Conservation (phyloP, 2,329 filamentous ascomycete genomes). For the Ophiostoma piceae region DNA sequence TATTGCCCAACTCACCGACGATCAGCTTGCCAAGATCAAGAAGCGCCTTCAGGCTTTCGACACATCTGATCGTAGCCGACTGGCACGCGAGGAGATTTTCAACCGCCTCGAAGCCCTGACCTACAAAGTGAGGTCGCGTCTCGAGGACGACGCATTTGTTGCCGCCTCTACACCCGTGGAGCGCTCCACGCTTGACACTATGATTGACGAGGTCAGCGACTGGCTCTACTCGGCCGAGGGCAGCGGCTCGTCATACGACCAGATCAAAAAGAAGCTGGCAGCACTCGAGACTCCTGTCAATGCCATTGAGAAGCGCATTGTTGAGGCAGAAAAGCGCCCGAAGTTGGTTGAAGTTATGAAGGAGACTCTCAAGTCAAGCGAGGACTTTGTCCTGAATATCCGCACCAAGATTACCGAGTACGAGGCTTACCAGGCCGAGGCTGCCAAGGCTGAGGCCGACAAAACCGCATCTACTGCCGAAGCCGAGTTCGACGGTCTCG, state of each 20-base stretch:
- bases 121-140: conserved; percentile 77
- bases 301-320: conserved; percentile 69
- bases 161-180: conserved; percentile 64
- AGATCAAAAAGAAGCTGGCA: conserved; percentile 70
- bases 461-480: neutral
- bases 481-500: conserved; percentile 64
- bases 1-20: conserved; percentile 45
- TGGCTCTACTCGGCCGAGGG: conserved; percentile 84
- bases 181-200: conserved; percentile 60
- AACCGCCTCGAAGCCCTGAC: conserved; percentile 93
- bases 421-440: conserved; percentile 53
- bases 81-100: conserved; percentile 74
- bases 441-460: conserved; percentile 41
- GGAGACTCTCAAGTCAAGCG: conserved; percentile 64
- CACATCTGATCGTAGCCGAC: conserved; percentile 71
- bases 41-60: conserved; percentile 80
- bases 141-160: conserved; percentile 71
- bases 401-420: conserved; percentile 65
- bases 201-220: conserved; percentile 66
- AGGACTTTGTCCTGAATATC: conserved; percentile 64
- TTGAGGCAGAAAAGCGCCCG: conserved; percentile 67
- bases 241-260: conserved; percentile 65
- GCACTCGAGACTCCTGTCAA: conserved; percentile 70
- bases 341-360: conserved; percentile 62
- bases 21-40: conserved; percentile 50